Conservation (phyloP, 345 rosid genomes). For the Crucihimalaya himalaica region DNA sequence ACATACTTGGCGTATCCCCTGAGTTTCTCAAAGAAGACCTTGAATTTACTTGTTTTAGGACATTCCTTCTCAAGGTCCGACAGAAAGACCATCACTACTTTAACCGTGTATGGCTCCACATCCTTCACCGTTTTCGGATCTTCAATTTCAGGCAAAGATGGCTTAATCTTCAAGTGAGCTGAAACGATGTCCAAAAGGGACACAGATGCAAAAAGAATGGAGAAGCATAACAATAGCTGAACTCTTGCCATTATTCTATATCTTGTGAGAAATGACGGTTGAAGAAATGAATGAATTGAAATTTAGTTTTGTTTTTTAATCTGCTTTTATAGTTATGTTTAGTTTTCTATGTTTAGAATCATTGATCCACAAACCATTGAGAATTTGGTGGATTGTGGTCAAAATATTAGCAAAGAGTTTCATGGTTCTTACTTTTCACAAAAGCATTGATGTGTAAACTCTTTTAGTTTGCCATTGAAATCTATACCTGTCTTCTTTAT, state of each 20-base stretch:
- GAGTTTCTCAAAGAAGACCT: conserved; percentile 23
- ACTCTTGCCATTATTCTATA: conserved; percentile 31
- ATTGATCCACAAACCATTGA: neutral
- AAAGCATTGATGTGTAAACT: neutral
- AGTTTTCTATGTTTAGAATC: conserved; percentile 32
- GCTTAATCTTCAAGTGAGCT: neutral
- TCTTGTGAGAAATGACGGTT: neutral
- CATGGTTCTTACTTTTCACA: conserved; percentile 25
- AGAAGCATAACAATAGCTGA: conserved; percentile 33
- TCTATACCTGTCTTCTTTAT: too few species aligned
- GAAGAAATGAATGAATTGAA: conserved; percentile 8
- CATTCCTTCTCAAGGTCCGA: conserved; percentile 34
- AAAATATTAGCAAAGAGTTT: conserved; percentile 22
- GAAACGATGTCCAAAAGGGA: conserved; percentile 22
- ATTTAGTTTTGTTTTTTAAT: neutral
- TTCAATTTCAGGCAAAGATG: conserved; percentile 20
- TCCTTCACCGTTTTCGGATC: conserved; percentile 30
- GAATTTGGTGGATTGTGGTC: conserved; percentile 4
- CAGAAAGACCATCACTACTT: conserved; percentile 37
- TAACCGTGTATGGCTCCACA: conserved; percentile 33
- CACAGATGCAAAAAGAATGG: conserved; percentile 7
- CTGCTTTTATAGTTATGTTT: conserved; percentile 25
- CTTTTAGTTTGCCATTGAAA: neutral
- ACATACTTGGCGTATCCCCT: conserved; percentile 32
- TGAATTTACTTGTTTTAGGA: conserved; percentile 29